Base-by-base conservation (phyloP, 1,139 yeast species). In the Tardiomyces depauwii region DNA sequence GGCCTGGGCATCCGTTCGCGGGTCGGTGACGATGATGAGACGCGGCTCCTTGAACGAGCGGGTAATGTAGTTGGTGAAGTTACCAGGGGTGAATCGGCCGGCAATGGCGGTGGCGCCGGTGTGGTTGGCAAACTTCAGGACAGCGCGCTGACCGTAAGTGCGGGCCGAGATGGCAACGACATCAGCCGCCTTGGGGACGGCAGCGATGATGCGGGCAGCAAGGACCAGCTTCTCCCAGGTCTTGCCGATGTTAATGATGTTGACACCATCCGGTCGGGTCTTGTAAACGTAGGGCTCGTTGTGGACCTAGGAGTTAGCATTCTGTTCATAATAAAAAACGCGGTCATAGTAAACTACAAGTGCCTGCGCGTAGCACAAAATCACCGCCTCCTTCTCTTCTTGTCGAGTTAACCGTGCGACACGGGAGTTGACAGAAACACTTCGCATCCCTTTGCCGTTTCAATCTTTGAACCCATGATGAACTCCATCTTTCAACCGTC, bases 1-100 rank as follows among this genome's bases (percentile, higher is more conserved):
- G 70, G 99, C 97, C 80, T 91, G 98, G 68, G 96, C 85, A 71
- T 91, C 98, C 64, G 97, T 89, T 81, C 98, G 91, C 80, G 99
- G 98, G 79, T 91, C 98, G 67, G 98, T 91, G 68, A 91, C 98
- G 67, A 91, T 78, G 73, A 91, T 88, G 73, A 93, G 82, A 80
- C 98, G 87, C 82, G 99, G 99, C 80, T 93, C 99, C 80, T 89
- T 91, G 96, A 91, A 93, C 65, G 97, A 87, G 78, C 97, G 93
- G 76, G 98, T 93, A 81, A 89, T 91, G 81, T 93, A 93, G 81
- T 93, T 93, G 73, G 99, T 93, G 89, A 93, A 93, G 81, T 86
- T 83, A 85, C 99, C 99, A 76, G 99, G 99, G 66, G 98, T 93
- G 88, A 93, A 93, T 80, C 99, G 89, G 76, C 98, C 98, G 65